Evolutionary conservation across 768 basidiomycete genomes (phyloP), one percentile per base, ranked within the genome.

Genomic region (Artomyces pyxidatus): DNA sequence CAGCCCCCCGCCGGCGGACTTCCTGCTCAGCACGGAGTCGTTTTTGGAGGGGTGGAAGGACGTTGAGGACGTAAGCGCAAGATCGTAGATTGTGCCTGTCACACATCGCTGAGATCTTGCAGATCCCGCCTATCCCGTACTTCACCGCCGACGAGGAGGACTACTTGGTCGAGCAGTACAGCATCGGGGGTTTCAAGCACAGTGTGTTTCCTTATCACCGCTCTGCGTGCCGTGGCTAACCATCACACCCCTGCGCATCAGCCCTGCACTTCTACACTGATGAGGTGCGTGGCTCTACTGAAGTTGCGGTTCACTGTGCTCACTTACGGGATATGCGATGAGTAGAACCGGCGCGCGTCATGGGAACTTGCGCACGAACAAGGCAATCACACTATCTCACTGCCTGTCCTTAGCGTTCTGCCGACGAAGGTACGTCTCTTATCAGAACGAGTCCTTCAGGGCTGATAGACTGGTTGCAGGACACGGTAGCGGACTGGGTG

Each of bases 201-300:
- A 83, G 86, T 86, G 67, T 11, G 11, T 10, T n/a, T 26, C 21
- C 9, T 23, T 32, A 10, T 7, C 41, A 17, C 26, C 6, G n/a
- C 22, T 14, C 40, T n/a, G n/a, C n/a, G n/a, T n/a, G n/a, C 17
- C n/a, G n/a, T 26, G 26, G 27, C 23, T 41, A 35, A 32, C 28
- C 11, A 29, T 46, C 23, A 32, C 45, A 42, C n/a, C 19, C 26
- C 12, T 42, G 5, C 32, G 12, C 37, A 12, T 6, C 49, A 87
- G 85, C 80, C 16, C 59, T 87, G 7, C 72, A 83, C 53, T 86
- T 85, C 53, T 88, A 87, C 59, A 75, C 76, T 3, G 64, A 68
- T 14, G 70, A 75, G 49, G 83, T 79, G 53, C 12, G 32, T 12
- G n/a, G n/a, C n/a, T n/a, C n/a, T n/a, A n/a, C n/a, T n/a, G n/a